phyloP scores from a whole-genome alignment of 306 rosid species.

The Carpinus fangiana region DNA sequence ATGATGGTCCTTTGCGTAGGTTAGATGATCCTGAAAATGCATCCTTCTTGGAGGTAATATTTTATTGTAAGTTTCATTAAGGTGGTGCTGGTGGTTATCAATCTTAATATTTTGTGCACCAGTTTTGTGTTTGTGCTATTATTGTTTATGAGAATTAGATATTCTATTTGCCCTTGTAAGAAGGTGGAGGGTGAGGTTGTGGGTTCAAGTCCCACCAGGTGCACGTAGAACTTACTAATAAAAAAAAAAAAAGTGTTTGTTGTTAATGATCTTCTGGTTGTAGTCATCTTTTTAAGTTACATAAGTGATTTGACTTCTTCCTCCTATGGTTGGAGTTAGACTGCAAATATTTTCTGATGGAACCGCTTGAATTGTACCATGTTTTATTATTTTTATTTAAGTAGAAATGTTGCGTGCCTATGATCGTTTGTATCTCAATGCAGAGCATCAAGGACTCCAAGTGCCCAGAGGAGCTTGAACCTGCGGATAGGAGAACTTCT shows the following conservation, averaged over 20 bases:
- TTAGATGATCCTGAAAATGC: slow-evolving; percentile 85
- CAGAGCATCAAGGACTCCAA: slow-evolving; percentile 91
- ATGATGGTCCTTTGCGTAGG: slow-evolving; percentile 72
- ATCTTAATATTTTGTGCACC: not conserved
- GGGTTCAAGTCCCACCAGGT: too few relatives aligned
- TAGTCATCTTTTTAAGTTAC: not conserved
- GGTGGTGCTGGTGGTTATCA: not conserved
- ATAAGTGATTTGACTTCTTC: not conserved
- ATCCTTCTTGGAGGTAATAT: slow-evolving; percentile 70
- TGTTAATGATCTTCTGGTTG: not conserved
- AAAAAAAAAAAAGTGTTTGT: too few relatives aligned
- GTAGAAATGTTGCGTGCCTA: slow-evolving; percentile 14
- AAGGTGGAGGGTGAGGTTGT: too few relatives aligned
- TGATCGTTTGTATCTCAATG: slow-evolving; percentile 28
- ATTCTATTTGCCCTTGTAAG: not conserved
- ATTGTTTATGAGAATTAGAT: not conserved
- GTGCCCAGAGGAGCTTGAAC: slow-evolving; percentile 87
- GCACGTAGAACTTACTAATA: too few relatives aligned
- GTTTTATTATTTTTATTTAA: not conserved
- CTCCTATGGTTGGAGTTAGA: not conserved
- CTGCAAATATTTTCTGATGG: not conserved
- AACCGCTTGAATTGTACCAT: not conserved
- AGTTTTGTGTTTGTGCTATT: slow-evolving; percentile 1
- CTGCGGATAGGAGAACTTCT: slow-evolving; percentile 55
- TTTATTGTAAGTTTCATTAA: slow-evolving; percentile 13